Conservation (phyloP, 108 stramenopile genomes). For the Cyclotella atomus region DNA sequence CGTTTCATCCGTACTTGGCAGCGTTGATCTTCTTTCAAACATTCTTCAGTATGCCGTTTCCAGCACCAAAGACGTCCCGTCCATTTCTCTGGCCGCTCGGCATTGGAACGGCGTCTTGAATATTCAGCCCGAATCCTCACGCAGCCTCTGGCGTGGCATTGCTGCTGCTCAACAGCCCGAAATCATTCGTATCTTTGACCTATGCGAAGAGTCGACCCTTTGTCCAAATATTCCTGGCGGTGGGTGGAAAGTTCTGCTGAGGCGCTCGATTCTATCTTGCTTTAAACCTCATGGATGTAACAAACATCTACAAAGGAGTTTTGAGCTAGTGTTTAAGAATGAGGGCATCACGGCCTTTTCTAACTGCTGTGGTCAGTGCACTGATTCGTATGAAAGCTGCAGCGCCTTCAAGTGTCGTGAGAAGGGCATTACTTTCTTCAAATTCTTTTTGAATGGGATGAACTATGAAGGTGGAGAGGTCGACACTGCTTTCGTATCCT, state of each 20-base stretch:
- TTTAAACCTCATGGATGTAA: constrained; percentile 2
- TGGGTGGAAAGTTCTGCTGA: constrained; percentile 10
- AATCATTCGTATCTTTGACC: constrained; percentile 2
- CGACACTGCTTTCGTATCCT: not conserved
- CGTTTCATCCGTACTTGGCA: not conserved
- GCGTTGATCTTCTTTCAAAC: not conserved
- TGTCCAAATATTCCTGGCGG: not conserved
- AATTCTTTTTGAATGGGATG: constrained; percentile 13
- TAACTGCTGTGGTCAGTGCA: constrained; percentile 6
- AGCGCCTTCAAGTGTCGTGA: not conserved
- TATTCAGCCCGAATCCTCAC: not conserved
- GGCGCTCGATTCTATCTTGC: not conserved
- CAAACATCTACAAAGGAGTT: constrained; percentile 3
- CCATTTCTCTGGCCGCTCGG: not conserved
- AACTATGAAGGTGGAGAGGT: not conserved
- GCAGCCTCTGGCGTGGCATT: not conserved
- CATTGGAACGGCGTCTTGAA: not conserved
- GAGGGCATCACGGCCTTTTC: constrained; percentile 20
- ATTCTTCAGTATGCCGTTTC: constrained; percentile 5
- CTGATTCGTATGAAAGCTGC: constrained; percentile 7
- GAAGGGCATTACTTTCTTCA: constrained; percentile 20
- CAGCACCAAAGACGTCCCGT: constrained; percentile 3
- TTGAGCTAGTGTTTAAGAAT: constrained; percentile 6
- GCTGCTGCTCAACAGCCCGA: not conserved
- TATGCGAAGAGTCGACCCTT: not conserved